Evolutionary conservation across 805 yeast species (phyloP).

Genomic region (Metschnikowia cubensis): DNA sequence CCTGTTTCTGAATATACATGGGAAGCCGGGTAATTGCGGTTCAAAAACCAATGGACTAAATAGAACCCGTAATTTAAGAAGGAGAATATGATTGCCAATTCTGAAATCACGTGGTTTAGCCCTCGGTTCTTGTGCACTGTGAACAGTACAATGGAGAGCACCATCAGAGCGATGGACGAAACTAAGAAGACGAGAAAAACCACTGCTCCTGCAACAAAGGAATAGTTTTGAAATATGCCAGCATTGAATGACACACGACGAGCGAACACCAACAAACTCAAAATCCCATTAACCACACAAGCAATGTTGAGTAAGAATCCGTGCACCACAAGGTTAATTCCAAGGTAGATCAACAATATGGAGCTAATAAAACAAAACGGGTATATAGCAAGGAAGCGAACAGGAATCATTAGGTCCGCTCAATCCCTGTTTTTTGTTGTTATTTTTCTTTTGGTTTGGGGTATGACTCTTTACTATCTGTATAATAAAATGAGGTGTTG

Average conservation of each 20-base stretch:
- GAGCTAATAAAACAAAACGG: not conserved
- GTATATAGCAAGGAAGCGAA: not conserved
- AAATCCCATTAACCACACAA: not conserved
- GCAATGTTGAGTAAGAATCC: not conserved
- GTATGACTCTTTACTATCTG: too few species aligned
- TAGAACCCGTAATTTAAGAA: not conserved
- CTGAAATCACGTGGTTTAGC: not conserved
- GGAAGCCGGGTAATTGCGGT: not conserved
- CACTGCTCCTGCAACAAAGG: not conserved
- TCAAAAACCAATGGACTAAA: not conserved
- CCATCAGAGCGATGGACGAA: not conserved
- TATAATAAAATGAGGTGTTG: too few species aligned
- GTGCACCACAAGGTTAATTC: not conserved
- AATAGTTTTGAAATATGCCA: not conserved
- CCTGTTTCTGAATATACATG: not conserved
- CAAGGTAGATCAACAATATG: not conserved
- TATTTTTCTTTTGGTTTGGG: too few species aligned
- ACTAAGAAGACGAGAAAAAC: not conserved
- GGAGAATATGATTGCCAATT: not conserved
- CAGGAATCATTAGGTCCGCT: not conserved
- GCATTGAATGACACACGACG: slow-evolving; percentile 1
- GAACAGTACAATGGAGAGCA: not conserved
- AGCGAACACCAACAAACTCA: not conserved
- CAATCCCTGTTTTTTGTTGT: too few species aligned
- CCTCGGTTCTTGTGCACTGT: not conserved